Evolutionary conservation across 345 rosid species (phyloP), one percentile per base, ranked within the genome.

Genomic region (Eucalyptus curtisii): DNA sequence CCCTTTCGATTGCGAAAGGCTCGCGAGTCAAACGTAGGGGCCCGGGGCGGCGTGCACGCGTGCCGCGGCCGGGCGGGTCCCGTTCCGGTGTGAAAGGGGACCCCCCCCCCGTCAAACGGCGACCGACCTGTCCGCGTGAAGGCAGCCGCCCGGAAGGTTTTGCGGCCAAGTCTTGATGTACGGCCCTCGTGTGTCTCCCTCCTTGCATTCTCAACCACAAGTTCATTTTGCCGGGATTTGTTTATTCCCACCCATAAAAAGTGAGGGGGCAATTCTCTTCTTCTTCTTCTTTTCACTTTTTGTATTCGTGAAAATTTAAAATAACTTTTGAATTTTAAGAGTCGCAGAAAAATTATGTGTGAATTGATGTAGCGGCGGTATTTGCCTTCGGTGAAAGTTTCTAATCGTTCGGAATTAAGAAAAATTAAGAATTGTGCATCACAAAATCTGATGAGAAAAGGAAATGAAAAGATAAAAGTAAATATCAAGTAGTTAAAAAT

Each of bases 321-420:
- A 76, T 10, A 6, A 37, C 7, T 20, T 76, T 3, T 40, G 47
- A 42, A 76, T 20, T 40, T 76, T 40, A 37, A 37, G 15, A 5
- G 14, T 0, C 13, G 1, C 2, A 0, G 7, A 76, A 40, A 76
- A 11, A 20, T 76, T 40, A 40, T 40, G 44, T 11, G 8, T 40
- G 15, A 76, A 76, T 76, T 20, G 12, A 76, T 44, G 27, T 20
- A 44, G 8, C 47, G 7, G 2, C 15, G 4, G 47, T 20, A 76
- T 11, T 6, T 40, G 84, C 15, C 84, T 11, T 6, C 14, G 14
- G 30, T 2, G 47, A 76, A 76, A 11, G 82, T 22, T 76, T 40
- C 0, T 25, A 20, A 5, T 20, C 1, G 9, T 20, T 40, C 5
- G 3, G 3, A 40, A 40, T 6, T 2, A 5, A 5, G 16, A 2